Evolutionary conservation across 805 yeast species (phyloP).

Genomic region (Candida berthetii): DNA sequence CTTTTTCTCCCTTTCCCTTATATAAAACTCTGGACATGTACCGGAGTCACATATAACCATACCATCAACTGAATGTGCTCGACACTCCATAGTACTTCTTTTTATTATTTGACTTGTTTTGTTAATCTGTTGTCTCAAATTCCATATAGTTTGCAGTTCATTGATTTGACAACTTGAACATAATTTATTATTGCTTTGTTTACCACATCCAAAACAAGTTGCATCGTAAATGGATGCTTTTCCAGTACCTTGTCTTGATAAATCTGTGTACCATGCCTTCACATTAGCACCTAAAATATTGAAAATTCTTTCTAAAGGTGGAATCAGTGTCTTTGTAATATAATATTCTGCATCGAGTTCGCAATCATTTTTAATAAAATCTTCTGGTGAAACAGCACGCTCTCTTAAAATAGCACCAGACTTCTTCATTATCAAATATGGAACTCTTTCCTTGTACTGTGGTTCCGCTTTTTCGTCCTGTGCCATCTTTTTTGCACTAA

Average conservation of each 20-base stretch:
- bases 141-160: constrained; percentile 29
- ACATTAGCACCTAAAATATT: constrained; percentile 80
- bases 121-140: constrained; percentile 22
- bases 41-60: constrained; percentile 46
- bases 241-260: constrained; percentile 41
- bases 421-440: constrained; percentile 73
- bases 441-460: constrained; percentile 83
- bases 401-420: constrained; percentile 59
- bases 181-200: constrained; percentile 13
- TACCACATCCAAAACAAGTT: constrained; percentile 20
- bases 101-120: constrained; percentile 20
- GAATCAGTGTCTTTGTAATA: constrained; percentile 75
- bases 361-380: constrained; percentile 41
- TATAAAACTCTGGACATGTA: constrained; percentile 60
- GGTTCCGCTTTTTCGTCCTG: constrained; percentile 74
- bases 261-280: constrained; percentile 63
- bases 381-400: constrained; percentile 75
- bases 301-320: constrained; percentile 84
- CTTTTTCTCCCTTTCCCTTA: constrained; percentile 36
- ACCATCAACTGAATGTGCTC: constrained; percentile 27
- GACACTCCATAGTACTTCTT: constrained; percentile 26
- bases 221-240: constrained; percentile 20
- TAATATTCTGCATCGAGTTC: constrained; percentile 80
- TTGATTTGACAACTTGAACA: constrained; percentile 29
- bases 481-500: constrained; percentile 58